phyloP scores from a whole-genome alignment of 2,329 filamentous ascomycete species.

The Trichoderma endophyticum region DNA sequence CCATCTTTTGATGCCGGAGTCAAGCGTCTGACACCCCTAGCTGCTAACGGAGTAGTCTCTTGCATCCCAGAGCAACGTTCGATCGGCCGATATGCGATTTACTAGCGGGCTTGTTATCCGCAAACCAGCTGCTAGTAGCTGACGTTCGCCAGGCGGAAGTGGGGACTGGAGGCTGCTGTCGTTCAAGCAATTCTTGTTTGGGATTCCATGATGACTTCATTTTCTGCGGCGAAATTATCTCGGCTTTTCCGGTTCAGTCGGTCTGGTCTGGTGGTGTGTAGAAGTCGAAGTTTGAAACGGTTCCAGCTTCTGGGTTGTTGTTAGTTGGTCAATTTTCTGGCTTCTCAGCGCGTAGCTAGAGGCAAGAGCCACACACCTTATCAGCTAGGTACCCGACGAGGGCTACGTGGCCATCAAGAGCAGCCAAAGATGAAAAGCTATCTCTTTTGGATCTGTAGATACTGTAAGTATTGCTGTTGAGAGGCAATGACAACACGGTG shows the following conservation, averaged over 20 bases:
- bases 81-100: slow-evolving; percentile 5
- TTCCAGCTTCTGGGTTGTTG: background rate
- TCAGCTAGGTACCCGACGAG: background rate
- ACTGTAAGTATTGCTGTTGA: background rate
- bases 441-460: background rate
- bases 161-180: background rate
- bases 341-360: background rate
- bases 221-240: background rate
- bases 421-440: background rate
- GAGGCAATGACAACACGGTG: background rate
- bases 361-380: background rate
- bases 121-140: background rate
- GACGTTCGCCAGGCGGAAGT: background rate
- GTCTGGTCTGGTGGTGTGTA: background rate
- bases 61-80: background rate
- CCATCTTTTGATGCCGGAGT: background rate
- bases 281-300: background rate
- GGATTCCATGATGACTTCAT: background rate
- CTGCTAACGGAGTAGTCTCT: background rate
- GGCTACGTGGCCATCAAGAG: background rate
- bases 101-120: background rate
- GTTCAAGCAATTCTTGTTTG: background rate
- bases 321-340: background rate
- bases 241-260: background rate
- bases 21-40: background rate